A percentile compares a stretch with the other conserved stretches of the same genome.
phyloP scores from a whole-genome alignment of 225 moss, liverwort and hornwort genomes.

The Neckera pumila region DNA sequence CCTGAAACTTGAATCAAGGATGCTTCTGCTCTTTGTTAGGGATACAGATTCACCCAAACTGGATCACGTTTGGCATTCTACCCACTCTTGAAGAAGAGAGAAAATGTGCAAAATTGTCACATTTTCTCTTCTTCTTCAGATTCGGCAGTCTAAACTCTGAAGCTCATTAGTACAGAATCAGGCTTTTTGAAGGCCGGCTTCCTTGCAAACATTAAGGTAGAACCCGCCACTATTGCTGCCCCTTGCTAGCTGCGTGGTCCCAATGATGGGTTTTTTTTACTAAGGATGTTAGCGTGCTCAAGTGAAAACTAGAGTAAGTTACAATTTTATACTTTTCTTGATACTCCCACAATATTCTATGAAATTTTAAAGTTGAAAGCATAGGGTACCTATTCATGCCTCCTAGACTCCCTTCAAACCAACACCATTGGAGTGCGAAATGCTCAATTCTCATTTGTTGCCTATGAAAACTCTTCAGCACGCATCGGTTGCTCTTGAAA shows the following conservation, averaged over 20 bases:
- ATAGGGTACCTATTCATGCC: neutral
- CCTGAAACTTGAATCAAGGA: too few species aligned
- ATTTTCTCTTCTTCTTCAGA: neutral
- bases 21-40: neutral
- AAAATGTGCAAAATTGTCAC: too few species aligned
- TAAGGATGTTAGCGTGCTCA: neutral
- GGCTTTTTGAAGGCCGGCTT: neutral
- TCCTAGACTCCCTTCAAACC: fast-evolving
- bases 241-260: neutral
- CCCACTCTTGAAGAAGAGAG: too few species aligned
- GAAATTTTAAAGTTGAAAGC: neutral
- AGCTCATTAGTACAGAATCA: neutral
- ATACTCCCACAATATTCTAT: neutral
- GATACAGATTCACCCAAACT: neutral
- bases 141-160: neutral
- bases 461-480: neutral
- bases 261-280: neutral
- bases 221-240: fast-evolving
- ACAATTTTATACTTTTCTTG: neutral
- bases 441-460: neutral
- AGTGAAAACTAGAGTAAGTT: neutral
- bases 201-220: neutral
- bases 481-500: neutral
- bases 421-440: fast-evolving
- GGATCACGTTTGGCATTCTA: neutral